Conservation (phyloP, 352 stramenopile genomes). For the Phytophthora lateralis region DNA sequence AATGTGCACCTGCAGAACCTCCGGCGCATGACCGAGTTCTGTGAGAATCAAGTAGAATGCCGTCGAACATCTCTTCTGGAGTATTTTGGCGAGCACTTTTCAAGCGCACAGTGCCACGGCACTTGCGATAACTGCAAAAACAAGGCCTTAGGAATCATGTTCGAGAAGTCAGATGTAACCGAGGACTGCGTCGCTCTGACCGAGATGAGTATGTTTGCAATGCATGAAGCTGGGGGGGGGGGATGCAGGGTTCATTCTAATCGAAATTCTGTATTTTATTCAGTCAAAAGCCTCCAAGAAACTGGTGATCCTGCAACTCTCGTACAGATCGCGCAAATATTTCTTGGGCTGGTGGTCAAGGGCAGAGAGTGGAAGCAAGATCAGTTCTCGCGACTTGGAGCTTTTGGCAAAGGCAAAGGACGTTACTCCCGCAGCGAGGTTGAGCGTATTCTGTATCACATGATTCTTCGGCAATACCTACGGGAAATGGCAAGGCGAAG, state of each 20-base stretch:
- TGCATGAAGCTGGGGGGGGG: background rate
- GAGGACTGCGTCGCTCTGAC: slow-evolving; percentile 68
- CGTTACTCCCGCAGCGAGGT: slow-evolving; percentile 80
- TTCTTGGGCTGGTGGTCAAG: slow-evolving; percentile 69
- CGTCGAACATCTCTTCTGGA: slow-evolving; percentile 81
- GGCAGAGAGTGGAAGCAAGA: slow-evolving; percentile 75
- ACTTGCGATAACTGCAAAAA: slow-evolving; percentile 92
- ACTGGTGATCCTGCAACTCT: slow-evolving; percentile 69
- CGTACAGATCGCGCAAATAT: slow-evolving; percentile 77
- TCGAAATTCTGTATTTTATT: background rate
- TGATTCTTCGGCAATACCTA: slow-evolving; percentile 87
- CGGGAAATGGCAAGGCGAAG: slow-evolving; percentile 56
- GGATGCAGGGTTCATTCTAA: background rate
- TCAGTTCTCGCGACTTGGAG: slow-evolving; percentile 57
- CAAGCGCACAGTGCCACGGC: slow-evolving; percentile 63
- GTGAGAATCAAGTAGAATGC: slow-evolving; percentile 89
- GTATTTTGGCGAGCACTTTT: slow-evolving; percentile 92
- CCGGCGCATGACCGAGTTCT: slow-evolving; percentile 87
- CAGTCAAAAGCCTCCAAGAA: slow-evolving; percentile 67
- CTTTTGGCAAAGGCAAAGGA: slow-evolving; percentile 74
- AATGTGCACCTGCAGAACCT: slow-evolving; percentile 88
- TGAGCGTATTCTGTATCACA: slow-evolving; percentile 87
- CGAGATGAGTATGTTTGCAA: slow-evolving; percentile 58
- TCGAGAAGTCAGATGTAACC: slow-evolving; percentile 81
- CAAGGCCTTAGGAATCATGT: slow-evolving; percentile 59